phyloP scores from a whole-genome alignment of 2,329 filamentous ascomycete genomes.

The Akanthomyces muscarius region DNA sequence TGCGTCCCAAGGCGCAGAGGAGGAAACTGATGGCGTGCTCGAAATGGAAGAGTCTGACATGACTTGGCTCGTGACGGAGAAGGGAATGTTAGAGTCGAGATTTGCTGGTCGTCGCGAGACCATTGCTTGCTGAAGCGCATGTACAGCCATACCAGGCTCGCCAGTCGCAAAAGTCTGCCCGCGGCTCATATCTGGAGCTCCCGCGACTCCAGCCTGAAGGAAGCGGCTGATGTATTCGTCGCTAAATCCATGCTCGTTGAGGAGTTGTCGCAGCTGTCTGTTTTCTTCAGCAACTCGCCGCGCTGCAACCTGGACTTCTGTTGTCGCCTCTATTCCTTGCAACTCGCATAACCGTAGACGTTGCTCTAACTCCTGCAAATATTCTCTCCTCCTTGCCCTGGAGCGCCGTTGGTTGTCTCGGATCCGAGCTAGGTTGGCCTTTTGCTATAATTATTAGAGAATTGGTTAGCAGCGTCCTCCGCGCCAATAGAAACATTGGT shows the following conservation, averaged over 20 bases:
- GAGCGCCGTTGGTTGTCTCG: conserved; percentile 74
- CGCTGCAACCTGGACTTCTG: conserved; percentile 69
- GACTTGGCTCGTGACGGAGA: conserved; percentile 29
- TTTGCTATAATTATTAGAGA: conserved; percentile 27
- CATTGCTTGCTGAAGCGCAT: conserved; percentile 36
- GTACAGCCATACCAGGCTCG: conserved; percentile 27
- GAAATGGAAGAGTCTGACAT: conserved; percentile 32
- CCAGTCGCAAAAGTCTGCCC: conserved; percentile 2
- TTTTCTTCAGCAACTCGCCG: conserved; percentile 68
- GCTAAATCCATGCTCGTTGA: conserved; percentile 53
- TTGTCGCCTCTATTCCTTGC: conserved; percentile 62
- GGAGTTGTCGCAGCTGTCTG: conserved; percentile 54
- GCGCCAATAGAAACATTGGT: too few relatives aligned
- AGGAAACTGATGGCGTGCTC: conserved; percentile 29
- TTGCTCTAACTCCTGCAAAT: conserved; percentile 62
- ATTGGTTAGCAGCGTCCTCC: not conserved
- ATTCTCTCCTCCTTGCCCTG: conserved; percentile 70
- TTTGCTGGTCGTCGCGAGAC: conserved; percentile 32
- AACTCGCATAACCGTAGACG: conserved; percentile 60
- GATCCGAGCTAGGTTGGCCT: conserved; percentile 51
- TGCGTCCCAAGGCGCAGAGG: conserved; percentile 32
- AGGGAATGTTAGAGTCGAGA: conserved; percentile 27
- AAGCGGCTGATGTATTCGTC: conserved; percentile 50
- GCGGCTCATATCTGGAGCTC: not conserved
- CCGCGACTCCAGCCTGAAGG: conserved; percentile 25